These are phyloP conservation scores for Scedosporium aurantiacum DNA, from an alignment of 2,329 filamentous ascomycete genomes.

Conservation along the genomic window DNA sequence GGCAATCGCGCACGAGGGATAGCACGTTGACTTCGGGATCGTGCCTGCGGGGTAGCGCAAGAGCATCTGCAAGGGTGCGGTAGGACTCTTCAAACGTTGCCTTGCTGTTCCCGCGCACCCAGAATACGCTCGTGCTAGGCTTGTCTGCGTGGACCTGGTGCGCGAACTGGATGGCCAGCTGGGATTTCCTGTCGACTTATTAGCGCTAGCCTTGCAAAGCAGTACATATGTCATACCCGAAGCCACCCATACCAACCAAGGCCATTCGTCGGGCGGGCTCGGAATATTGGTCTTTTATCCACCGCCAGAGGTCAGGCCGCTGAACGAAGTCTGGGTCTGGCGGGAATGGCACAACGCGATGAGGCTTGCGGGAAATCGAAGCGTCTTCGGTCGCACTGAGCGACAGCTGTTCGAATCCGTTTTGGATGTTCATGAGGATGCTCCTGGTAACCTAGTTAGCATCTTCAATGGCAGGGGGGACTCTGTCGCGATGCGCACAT, in stretches of 20 bases:
- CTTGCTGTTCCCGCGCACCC: not conserved
- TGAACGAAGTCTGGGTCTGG: too few species aligned
- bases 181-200: not conserved
- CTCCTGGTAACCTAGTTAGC: too few species aligned
- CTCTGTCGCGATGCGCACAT: not conserved
- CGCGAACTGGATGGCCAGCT: not conserved
- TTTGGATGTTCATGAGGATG: too few species aligned
- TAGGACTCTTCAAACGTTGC: not conserved
- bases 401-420: too few species aligned
- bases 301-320: too few species aligned
- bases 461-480: too few species aligned
- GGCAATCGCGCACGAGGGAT: slow-evolving; percentile 11
- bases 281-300: too few species aligned
- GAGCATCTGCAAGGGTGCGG: not conserved
- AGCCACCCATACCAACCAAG: not conserved
- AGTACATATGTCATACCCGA: not conserved
- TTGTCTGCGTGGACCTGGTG: not conserved
- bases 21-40: not conserved
- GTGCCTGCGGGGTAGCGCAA: not conserved
- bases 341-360: too few species aligned
- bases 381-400: too few species aligned
- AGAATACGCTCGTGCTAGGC: not conserved
- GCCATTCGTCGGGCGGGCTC: not conserved
- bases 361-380: too few species aligned
- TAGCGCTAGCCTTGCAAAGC: not conserved